phyloP scores from a whole-genome alignment of 352 stramenopile genomes.

The Globisporangium spiculum region DNA sequence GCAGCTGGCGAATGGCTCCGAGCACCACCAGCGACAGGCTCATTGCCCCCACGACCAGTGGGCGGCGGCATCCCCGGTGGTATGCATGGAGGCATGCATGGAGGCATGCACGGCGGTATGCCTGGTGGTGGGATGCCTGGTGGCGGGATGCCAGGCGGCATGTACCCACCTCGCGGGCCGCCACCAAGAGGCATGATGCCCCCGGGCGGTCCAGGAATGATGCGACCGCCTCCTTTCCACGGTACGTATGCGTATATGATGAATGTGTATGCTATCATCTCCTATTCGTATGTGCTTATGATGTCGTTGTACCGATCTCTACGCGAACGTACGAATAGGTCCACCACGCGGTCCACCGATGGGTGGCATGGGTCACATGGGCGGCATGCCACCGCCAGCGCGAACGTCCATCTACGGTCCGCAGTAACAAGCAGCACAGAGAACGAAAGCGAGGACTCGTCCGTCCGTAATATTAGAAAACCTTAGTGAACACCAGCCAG shows the following conservation, averaged over 20 bases:
- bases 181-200: constrained; percentile 76
- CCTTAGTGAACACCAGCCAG: constrained; percentile 1
- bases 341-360: constrained; percentile 40
- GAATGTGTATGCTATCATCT: neutral
- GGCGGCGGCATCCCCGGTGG: constrained; percentile 8
- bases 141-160: constrained; percentile 34
- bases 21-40: constrained; percentile 32
- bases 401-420: constrained; percentile 75
- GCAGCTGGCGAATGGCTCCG: constrained; percentile 76
- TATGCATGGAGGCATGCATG: neutral
- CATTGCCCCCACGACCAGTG: constrained; percentile 43
- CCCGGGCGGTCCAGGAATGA: constrained; percentile 39
- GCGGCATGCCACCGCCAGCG: constrained; percentile 37
- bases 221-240: constrained; percentile 74
- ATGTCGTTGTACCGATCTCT: neutral
- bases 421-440: constrained; percentile 23
- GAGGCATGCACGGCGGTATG: constrained; percentile 25
- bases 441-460: neutral
- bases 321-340: constrained; percentile 22
- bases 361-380: constrained; percentile 33
- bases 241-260: constrained; percentile 19
- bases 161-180: constrained; percentile 62
- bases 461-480: constrained; percentile 11
- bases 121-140: constrained; percentile 18
- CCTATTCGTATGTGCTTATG: neutral